Conservation (phyloP, 352 stramenopile genomes). For the Pythium sukuiense region DNA sequence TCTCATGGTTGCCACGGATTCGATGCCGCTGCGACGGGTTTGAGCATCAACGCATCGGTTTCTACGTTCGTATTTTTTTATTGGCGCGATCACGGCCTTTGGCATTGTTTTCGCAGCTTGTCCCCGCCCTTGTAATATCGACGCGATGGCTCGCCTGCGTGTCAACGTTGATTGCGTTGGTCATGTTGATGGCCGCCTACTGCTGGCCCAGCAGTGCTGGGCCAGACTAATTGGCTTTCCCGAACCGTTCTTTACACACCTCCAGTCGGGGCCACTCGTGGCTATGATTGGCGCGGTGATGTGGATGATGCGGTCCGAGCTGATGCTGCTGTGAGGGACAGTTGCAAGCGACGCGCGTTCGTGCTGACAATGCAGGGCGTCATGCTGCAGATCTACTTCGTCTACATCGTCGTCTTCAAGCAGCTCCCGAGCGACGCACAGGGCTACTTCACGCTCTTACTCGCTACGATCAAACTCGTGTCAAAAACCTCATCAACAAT, state of each 20-base stretch:
- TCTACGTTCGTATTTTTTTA: background rate
- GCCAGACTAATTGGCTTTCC: too few relatives aligned
- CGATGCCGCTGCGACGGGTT: background rate
- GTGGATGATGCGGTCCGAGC: background rate
- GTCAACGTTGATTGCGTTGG: background rate
- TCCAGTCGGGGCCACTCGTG: background rate
- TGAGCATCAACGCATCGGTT: background rate
- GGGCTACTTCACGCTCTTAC: background rate
- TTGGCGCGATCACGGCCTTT: background rate
- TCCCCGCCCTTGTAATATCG: background rate
- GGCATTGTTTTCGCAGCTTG: background rate
- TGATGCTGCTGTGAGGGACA: background rate
- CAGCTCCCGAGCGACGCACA: background rate
- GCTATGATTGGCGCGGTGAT: background rate
- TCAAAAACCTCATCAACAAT: slow-evolving; percentile 10
- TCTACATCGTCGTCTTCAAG: background rate
- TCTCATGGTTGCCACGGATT: background rate
- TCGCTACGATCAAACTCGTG: slow-evolving; percentile 11
- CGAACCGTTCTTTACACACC: background rate
- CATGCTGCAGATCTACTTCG: background rate
- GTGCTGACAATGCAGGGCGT: background rate
- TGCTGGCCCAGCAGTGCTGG: background rate
- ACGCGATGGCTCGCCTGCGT: background rate
- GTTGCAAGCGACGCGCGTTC: background rate
- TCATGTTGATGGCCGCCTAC: background rate